phyloP scores from a whole-genome alignment of 2,329 filamentous ascomycete species.

The Penicillium sp. region DNA sequence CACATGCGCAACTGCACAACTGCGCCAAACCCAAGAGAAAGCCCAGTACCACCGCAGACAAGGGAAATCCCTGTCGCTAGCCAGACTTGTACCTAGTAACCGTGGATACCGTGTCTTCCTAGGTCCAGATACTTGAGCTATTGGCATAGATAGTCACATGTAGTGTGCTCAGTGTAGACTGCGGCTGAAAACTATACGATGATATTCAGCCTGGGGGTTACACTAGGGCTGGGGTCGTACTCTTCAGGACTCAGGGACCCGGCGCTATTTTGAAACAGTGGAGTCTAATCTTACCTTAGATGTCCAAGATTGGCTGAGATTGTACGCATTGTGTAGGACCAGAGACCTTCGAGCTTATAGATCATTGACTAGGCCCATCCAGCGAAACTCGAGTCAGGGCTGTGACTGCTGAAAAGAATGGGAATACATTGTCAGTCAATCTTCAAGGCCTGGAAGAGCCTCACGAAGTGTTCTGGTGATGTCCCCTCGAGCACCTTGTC shows the following conservation, averaged over 20 bases:
- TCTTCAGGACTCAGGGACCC: background rate
- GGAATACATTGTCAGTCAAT: too few species aligned
- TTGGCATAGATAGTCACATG: too few species aligned
- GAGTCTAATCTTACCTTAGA: constrained; percentile 21
- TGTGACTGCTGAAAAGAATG: constrained; percentile 24
- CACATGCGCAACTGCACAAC: constrained; percentile 48
- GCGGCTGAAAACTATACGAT: constrained; percentile 39
- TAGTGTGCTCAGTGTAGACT: constrained; percentile 36
- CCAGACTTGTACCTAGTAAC: constrained; percentile 29
- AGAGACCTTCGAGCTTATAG: too few species aligned
- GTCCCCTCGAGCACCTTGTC: too few species aligned
- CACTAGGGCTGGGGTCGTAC: constrained; percentile 51
- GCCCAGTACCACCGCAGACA: constrained; percentile 55
- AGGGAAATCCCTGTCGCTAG: constrained; percentile 55
- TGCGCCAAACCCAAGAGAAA: constrained; percentile 53
- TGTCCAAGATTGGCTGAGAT: constrained; percentile 8
- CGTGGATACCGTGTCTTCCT: too few species aligned
- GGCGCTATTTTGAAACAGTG: background rate
- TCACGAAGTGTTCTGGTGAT: too few species aligned
- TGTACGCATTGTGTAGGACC: too few species aligned
- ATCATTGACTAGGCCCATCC: too few species aligned
- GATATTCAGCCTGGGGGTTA: constrained; percentile 55
- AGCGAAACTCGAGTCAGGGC: constrained; percentile 29
- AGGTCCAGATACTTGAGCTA: too few species aligned
- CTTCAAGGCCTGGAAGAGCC: too few species aligned